Conservation (phyloP, 306 rosid species). For the Astragalus glycyphyllos region DNA sequence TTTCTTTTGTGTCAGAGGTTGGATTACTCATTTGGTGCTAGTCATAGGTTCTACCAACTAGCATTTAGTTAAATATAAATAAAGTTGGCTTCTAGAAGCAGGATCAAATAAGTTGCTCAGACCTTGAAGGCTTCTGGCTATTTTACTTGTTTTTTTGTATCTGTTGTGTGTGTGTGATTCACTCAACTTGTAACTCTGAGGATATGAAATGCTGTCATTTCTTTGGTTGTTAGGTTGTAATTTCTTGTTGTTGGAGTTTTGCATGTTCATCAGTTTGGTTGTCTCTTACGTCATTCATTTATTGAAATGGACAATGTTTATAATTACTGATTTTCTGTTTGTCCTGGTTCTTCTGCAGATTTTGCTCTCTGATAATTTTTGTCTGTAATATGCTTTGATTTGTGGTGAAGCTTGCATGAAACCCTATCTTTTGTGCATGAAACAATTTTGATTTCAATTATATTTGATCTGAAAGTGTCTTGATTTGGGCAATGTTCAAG, state of each 20-base stretch:
- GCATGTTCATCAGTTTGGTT: not conserved
- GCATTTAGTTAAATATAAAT: slow-evolving; percentile 7
- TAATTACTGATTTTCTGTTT: slow-evolving; percentile 15
- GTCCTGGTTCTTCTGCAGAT: slow-evolving; percentile 28
- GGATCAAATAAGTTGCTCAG: too few relatives aligned
- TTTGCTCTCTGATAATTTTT: slow-evolving; percentile 5
- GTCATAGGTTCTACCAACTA: slow-evolving; percentile 34
- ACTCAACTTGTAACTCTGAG: not conserved
- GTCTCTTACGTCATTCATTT: not conserved
- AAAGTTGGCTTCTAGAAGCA: too few relatives aligned
- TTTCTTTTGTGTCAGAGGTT: not conserved
- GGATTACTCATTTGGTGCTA: slow-evolving; percentile 14
- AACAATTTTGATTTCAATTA: not conserved
- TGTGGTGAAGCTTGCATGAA: not conserved
- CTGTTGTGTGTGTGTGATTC: too few relatives aligned
- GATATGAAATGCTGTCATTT: slow-evolving; percentile 35
- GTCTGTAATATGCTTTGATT: slow-evolving; percentile 11
- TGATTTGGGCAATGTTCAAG: slow-evolving; percentile 22
- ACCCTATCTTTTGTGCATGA: not conserved
- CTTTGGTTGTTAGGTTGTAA: slow-evolving; percentile 46
- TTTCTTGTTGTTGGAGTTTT: slow-evolving; percentile 39
- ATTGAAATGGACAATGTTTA: slow-evolving; percentile 12
- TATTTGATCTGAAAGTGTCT: not conserved
- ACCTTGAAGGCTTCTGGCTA: too few relatives aligned
- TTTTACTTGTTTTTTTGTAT: too few relatives aligned